These are phyloP conservation scores for Cercospora brassicicola DNA, from an alignment of 2,329 filamentous ascomycete genomes.

Conservation along the genomic window DNA sequence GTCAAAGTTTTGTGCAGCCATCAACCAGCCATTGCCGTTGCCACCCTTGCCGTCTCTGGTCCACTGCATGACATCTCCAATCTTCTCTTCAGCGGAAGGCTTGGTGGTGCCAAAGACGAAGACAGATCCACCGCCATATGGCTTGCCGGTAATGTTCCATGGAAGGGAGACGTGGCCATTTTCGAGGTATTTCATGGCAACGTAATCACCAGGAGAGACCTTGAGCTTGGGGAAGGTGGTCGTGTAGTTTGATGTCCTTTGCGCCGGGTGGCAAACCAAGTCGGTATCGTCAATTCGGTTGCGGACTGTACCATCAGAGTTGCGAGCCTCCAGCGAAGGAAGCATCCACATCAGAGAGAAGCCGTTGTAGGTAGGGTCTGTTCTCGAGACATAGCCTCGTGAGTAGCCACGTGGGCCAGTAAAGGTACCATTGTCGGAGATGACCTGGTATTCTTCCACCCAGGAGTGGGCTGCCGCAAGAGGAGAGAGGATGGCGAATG, in stretches of 20 bases:
- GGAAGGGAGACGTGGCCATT: slow-evolving; percentile 53
- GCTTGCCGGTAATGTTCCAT: slow-evolving; percentile 45
- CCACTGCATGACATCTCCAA: slow-evolving; percentile 74
- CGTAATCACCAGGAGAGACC: slow-evolving; percentile 50
- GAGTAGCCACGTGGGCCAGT: slow-evolving; percentile 69
- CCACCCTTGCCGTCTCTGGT: slow-evolving; percentile 77
- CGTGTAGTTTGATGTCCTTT: slow-evolving; percentile 56
- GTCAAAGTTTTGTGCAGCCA: slow-evolving; percentile 79
- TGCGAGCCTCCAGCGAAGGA: slow-evolving; percentile 48
- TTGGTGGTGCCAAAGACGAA: slow-evolving; percentile 53
- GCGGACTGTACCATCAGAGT: slow-evolving; percentile 40
- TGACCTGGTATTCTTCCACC: slow-evolving; percentile 73
- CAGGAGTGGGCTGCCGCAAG: slow-evolving; percentile 66
- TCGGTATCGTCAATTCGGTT: slow-evolving; percentile 53
- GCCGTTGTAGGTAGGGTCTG: slow-evolving; percentile 58
- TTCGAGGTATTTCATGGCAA: slow-evolving; percentile 54
- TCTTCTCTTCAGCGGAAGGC: slow-evolving; percentile 56
- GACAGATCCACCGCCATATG: slow-evolving; percentile 47
- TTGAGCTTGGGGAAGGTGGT: slow-evolving; percentile 63
- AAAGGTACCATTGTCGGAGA: slow-evolving; percentile 73
- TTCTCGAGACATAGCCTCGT: slow-evolving; percentile 67
- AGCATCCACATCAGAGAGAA: slow-evolving; percentile 62
- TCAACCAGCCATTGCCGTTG: slow-evolving; percentile 71
- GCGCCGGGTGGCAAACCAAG: slow-evolving; percentile 63
- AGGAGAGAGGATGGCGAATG: slow-evolving; percentile 31